Percentiles rank a stretch among this genome's conserved stretches.
Evolutionary conservation across 2,329 filamentous ascomycete genomes (phyloP).

Genomic region (Xylaria sp.): DNA sequence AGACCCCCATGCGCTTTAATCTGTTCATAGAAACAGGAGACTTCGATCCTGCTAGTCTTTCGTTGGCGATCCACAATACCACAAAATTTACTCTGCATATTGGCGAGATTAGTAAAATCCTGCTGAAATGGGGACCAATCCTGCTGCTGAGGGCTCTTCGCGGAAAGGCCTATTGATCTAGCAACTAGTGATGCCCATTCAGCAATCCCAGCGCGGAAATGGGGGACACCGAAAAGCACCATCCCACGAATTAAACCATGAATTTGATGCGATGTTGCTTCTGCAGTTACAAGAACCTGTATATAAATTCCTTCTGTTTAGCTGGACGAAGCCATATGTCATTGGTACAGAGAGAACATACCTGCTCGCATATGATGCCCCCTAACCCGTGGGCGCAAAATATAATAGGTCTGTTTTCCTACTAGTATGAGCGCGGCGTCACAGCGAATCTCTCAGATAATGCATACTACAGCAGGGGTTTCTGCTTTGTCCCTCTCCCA

Average conservation of each 20-base stretch:
- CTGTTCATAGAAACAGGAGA: background rate
- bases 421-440: background rate
- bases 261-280: too few species aligned
- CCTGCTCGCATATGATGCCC: background rate
- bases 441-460: background rate
- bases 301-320: background rate
- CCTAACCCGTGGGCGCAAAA: background rate
- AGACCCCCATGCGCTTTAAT: background rate
- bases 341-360: background rate
- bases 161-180: background rate
- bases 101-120: background rate
- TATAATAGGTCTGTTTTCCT: background rate
- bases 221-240: background rate
- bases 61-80: background rate
- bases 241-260: background rate
- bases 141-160: background rate
- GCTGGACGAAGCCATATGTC: background rate
- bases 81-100: background rate
- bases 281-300: background rate
- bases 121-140: background rate
- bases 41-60: background rate
- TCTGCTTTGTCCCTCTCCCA: background rate
- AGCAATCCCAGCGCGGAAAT: background rate
- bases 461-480: background rate
- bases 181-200: background rate